phyloP scores from a whole-genome alignment of 2,329 filamentous ascomycete species.

The Aureobasidium namibiae region DNA sequence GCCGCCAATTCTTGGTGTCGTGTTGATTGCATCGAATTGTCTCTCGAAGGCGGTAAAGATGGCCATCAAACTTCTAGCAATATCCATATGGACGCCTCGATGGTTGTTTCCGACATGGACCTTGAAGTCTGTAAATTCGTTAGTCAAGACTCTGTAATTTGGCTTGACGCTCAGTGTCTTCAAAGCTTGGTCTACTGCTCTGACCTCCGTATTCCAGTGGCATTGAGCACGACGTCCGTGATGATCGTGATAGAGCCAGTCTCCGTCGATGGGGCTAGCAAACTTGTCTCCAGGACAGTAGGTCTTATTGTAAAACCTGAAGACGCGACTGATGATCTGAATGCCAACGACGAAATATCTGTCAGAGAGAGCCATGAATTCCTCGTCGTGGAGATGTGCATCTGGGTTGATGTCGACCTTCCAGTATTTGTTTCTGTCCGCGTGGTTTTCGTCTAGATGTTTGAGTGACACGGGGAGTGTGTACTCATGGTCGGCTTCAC shows the following conservation, averaged over 20 bases:
- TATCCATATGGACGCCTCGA: background rate
- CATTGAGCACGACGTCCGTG: background rate
- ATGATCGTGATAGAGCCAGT: background rate
- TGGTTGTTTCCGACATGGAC: background rate
- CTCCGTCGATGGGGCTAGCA: background rate
- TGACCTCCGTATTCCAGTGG: background rate
- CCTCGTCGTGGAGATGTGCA: background rate
- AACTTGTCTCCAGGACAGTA: background rate
- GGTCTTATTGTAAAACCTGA: background rate
- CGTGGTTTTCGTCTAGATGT: background rate
- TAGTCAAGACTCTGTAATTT: background rate
- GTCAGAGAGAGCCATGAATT: background rate
- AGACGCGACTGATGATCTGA: background rate
- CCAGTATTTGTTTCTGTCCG: background rate
- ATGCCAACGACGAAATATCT: background rate
- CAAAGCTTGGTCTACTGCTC: background rate
- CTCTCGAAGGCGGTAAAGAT: constrained; percentile 10
- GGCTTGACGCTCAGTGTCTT: background rate
- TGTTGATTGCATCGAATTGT: constrained; percentile 2
- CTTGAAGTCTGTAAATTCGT: constrained; percentile 1
- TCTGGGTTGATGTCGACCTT: background rate
- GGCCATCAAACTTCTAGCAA: background rate
- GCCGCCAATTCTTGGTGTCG: background rate
- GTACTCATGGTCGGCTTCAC: background rate
- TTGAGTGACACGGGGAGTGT: background rate